phyloP scores from a whole-genome alignment of 2,329 filamentous ascomycete genomes.

The Colletotrichum zoysiae region DNA sequence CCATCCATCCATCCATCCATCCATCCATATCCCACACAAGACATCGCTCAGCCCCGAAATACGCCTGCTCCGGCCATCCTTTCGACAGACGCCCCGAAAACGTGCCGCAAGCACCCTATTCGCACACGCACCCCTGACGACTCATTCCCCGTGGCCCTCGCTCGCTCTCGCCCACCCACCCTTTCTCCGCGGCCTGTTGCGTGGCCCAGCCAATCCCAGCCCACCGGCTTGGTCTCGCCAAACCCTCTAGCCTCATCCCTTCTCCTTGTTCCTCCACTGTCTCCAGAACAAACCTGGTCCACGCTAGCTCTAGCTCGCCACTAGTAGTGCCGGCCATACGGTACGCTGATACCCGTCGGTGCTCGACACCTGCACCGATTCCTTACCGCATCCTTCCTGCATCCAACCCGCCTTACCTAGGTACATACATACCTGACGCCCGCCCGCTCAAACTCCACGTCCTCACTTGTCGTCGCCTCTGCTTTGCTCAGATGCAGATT shows the following conservation, averaged over 20 bases:
- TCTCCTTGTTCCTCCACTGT: constrained; percentile 31
- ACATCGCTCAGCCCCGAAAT: constrained; percentile 20
- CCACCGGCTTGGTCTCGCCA: constrained; percentile 17
- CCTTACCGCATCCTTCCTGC: constrained; percentile 28
- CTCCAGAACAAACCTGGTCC: constrained; percentile 27
- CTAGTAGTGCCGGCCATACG: constrained; percentile 32
- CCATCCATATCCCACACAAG: background rate
- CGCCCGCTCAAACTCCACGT: constrained; percentile 11
- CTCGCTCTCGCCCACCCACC: background rate
- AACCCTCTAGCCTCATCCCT: constrained; percentile 22
- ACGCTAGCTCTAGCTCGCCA: constrained; percentile 28
- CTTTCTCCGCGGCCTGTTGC: constrained; percentile 13
- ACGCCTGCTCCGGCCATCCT: background rate
- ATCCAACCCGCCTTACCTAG: constrained; percentile 1
- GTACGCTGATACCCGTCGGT: constrained; percentile 18
- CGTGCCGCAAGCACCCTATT: background rate
- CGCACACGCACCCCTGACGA: background rate
- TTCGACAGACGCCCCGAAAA: background rate
- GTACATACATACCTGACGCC: constrained; percentile 23
- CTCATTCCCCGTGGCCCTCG: background rate
- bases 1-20: background rate
- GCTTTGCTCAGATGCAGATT: constrained; percentile 27
- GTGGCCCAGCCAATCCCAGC: constrained; percentile 9
- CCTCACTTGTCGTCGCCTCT: constrained; percentile 19
- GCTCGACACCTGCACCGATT: constrained; percentile 20